These are phyloP conservation scores for Alternaria arborescens DNA, from an alignment of 2,329 filamentous ascomycete genomes.

Conservation along the genomic window DNA sequence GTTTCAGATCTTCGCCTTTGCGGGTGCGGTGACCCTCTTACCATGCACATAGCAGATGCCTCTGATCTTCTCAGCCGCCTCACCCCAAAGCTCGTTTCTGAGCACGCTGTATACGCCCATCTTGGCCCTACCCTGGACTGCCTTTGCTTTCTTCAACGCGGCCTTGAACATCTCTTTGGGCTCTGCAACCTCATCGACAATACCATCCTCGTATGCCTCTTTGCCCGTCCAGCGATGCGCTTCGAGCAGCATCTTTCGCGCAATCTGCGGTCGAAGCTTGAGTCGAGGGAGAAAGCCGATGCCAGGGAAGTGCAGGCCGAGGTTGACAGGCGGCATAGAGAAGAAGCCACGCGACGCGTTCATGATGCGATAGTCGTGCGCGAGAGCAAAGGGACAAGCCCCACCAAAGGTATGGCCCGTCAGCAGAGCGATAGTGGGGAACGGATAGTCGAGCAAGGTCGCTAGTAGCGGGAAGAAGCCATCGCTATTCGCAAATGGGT, in stretches of 20 bases:
- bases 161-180: constrained; percentile 58
- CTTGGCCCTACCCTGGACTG: constrained; percentile 54
- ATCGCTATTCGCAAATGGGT: constrained; percentile 65
- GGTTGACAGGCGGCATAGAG: constrained; percentile 60
- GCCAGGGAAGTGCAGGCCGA: constrained; percentile 65
- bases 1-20: constrained; percentile 58
- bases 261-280: constrained; percentile 61
- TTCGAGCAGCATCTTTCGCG: constrained; percentile 65
- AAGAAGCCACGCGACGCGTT: constrained; percentile 45
- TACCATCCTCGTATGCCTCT: constrained; percentile 61
- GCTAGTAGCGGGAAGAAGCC: constrained; percentile 64
- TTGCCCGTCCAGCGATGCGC: constrained; percentile 64
- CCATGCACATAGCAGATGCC: constrained; percentile 64
- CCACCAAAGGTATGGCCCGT: constrained; percentile 62
- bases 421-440: constrained; percentile 58
- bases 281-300: constrained; percentile 62
- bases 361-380: constrained; percentile 59
- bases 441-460: constrained; percentile 60
- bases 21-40: constrained; percentile 52
- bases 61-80: constrained; percentile 61
- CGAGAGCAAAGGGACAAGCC: constrained; percentile 57
- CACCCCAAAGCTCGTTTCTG: constrained; percentile 63
- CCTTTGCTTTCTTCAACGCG: constrained; percentile 57
- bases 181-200: constrained; percentile 62
- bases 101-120: constrained; percentile 63